Base-by-base conservation (phyloP, 495 filamentous ascomycete species). In the Acidomyces sp. region DNA sequence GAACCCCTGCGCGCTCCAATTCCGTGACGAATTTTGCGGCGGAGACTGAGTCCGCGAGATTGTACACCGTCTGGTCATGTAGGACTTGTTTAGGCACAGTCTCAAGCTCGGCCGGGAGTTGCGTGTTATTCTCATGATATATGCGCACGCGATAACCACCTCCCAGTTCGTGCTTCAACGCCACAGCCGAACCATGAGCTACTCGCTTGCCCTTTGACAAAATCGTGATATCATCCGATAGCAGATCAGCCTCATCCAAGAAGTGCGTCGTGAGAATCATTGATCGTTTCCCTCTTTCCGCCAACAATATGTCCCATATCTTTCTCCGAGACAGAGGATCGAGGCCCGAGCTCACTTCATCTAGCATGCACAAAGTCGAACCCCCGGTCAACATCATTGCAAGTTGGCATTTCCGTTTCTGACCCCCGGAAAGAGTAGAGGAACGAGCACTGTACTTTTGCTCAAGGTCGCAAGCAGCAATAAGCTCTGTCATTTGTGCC, bases 301-400 rank as follows among this genome's bases (percentile, higher is more conserved):
- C 78, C 3, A 92, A 63, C 13, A 93, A 59, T 39, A 93, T 93
- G 48, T 88, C 80, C 85, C 85, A 93, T 38, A 93, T 80, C 58
- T 86, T 93, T 7, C 83, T 62, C 12, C 85, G 63, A 28, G 74
- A 78, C 11, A 93, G 66, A 0, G 85, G 84, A 53, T 93, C 85
- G 7, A 93, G 62, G 4, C 85, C 85, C 35, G 74, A 78, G 11
- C 77, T 83, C 3, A 88, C 83, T 54, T 93, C 85, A 54, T 93
- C 85, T 6, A 93, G 78, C 56, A 82, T 86, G 57, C 85, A 93
- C 5, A 93, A 75, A 12, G 69, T 72, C 44, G 77, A 82, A 13
- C 83, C 85, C 27, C 85, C 85, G 18, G 82, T 85, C 38, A 93
- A 74, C 83, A 90, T 92, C 73, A 88, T 85, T n/a, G 79, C 78